Evolutionary conservation across 257 asterid genomes (phyloP).

Genomic region (Scutellaria minor): DNA sequence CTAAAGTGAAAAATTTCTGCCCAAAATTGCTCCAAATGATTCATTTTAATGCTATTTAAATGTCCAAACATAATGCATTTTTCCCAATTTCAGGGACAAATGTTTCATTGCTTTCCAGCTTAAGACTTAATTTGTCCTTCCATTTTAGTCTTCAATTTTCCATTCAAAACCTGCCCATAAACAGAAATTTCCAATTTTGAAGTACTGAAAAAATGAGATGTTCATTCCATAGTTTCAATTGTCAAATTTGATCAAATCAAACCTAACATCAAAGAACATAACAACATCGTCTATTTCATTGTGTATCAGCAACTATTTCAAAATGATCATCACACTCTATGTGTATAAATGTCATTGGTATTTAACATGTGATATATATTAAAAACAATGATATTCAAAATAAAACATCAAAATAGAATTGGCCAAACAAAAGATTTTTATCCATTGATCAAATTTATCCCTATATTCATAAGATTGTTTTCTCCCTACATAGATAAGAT

Average conservation of each 20-base stretch:
- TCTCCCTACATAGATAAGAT: background rate
- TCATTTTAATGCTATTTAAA: constrained; percentile 33
- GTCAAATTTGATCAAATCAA: background rate
- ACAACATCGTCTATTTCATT: no score
- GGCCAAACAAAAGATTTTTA: no score
- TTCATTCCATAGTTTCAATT: background rate
- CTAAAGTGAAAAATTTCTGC: constrained; percentile 42
- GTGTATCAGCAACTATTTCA: no score
- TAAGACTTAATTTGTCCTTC: background rate
- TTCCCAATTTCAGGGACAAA: constrained; percentile 50
- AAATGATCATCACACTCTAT: no score
- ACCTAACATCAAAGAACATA: no score
- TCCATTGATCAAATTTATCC: no score
- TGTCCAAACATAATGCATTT: constrained; percentile 38
- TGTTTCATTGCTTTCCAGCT: constrained; percentile 44
- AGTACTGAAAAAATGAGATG: background rate
- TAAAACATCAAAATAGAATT: no score
- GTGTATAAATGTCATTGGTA: no score
- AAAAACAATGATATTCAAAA: no score
- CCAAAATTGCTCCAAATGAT: constrained; percentile 45
- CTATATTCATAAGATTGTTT: background rate
- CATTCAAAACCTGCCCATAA: constrained; percentile 30
- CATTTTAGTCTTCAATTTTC: constrained; percentile 1
- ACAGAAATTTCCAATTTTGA: constrained; percentile 19
- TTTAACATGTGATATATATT: no score